Evolutionary conservation across 345 rosid species (phyloP).

Genomic region (Salix dunnii): DNA sequence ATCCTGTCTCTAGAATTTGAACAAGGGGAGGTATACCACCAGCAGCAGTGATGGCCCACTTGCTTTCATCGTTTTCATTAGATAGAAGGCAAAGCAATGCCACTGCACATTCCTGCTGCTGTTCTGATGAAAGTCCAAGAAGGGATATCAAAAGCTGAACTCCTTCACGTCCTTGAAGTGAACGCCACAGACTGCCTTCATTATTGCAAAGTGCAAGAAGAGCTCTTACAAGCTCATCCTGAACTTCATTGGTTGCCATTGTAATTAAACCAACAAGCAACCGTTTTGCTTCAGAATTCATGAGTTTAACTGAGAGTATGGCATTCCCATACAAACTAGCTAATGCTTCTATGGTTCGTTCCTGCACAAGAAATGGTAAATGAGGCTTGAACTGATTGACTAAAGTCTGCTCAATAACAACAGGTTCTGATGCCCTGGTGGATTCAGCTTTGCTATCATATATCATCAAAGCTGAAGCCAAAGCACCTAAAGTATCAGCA

Average conservation of each 20-base stretch:
- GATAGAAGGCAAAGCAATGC: slow-evolving; percentile 93
- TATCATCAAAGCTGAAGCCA: slow-evolving; percentile 99
- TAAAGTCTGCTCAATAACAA: slow-evolving; percentile 72
- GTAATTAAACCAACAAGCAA: slow-evolving; percentile 98
- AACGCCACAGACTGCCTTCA: slow-evolving; percentile 89
- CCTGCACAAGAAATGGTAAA: slow-evolving; percentile 87
- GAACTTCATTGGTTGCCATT: slow-evolving; percentile 92
- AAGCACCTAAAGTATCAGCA: slow-evolving; percentile 95
- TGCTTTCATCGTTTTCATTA: slow-evolving; percentile 96
- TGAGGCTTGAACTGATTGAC: slow-evolving; percentile 87
- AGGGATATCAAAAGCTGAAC: slow-evolving; percentile 95
- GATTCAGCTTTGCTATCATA: slow-evolving; percentile 87
- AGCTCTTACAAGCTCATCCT: slow-evolving; percentile 89
- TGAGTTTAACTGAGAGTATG: slow-evolving; percentile 67
- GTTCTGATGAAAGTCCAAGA: slow-evolving; percentile 98
- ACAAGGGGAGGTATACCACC: slow-evolving; percentile 99
- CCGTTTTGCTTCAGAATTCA: slow-evolving; percentile 85
- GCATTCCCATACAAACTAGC: slow-evolving; percentile 97
- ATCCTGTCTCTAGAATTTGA: slow-evolving; percentile 95
- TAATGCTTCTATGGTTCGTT: slow-evolving; percentile 95
- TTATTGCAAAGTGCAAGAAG: slow-evolving; percentile 80
- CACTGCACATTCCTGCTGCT: slow-evolving; percentile 99
- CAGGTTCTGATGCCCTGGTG: slow-evolving; percentile 77
- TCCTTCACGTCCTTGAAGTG: slow-evolving; percentile 98
- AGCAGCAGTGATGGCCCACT: slow-evolving; percentile 99